Evolutionary conservation across 805 yeast species (phyloP).

Genomic region (Nakazawaea populi): DNA sequence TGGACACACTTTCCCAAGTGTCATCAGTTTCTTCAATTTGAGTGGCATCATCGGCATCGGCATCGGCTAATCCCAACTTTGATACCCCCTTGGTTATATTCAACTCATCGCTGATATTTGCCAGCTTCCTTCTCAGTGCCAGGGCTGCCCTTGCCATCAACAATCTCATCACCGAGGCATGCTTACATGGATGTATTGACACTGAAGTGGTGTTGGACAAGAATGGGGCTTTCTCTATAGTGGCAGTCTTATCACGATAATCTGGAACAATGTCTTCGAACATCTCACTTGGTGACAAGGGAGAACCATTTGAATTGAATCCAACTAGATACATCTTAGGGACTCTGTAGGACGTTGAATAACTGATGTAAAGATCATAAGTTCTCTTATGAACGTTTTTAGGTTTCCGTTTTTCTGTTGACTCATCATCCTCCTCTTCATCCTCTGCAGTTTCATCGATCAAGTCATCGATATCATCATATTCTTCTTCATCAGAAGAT

Average conservation of each 20-base stretch:
- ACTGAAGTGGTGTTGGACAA: conserved; percentile 68
- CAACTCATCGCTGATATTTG: conserved; percentile 15
- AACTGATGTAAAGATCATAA: conserved; percentile 86
- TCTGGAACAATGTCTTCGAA: conserved; percentile 91
- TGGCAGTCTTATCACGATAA: conserved; percentile 92
- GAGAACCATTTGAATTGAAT: conserved; percentile 75
- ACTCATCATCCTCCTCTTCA: conserved; percentile 36
- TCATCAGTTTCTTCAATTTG: conserved; percentile 27
- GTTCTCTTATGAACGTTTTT: conserved; percentile 45
- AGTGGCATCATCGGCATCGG: conserved; percentile 11
- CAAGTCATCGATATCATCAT: conserved; percentile 35
- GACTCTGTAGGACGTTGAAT: conserved; percentile 91
- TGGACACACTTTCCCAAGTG: conserved; percentile 54
- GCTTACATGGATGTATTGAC: conserved; percentile 94
- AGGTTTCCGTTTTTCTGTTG: conserved; percentile 25
- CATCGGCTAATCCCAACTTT: conserved; percentile 40
- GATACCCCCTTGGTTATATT: conserved; percentile 36
- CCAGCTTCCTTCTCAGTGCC: conserved; percentile 27
- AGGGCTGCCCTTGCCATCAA: conserved; percentile 67
- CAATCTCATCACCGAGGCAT: conserved; percentile 90
- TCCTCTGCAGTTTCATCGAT: conserved; percentile 29
- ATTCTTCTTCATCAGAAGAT: conserved; percentile 27
- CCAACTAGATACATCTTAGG: conserved; percentile 94
- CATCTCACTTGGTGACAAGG: conserved; percentile 84
- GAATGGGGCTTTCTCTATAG: conserved; percentile 90